Evolutionary conservation across 2,329 filamentous ascomycete species (phyloP).

Genomic region (Phoma sp.): DNA sequence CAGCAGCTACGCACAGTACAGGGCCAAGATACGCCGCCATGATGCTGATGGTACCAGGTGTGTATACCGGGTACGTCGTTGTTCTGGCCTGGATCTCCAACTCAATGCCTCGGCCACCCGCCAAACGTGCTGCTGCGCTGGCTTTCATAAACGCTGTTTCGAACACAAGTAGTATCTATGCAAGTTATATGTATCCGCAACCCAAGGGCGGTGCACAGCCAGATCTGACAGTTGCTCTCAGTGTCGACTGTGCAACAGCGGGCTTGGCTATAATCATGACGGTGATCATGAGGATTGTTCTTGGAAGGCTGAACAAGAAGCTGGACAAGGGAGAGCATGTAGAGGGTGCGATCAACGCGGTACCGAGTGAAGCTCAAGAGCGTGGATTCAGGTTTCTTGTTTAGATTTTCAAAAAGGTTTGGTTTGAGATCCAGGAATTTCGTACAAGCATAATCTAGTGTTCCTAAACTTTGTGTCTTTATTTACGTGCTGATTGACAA

Average conservation of each 20-base stretch:
- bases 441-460: not conserved
- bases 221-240: conserved; percentile 63
- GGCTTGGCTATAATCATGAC: conserved; percentile 70
- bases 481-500: not conserved
- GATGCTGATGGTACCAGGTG: conserved; percentile 71
- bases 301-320: conserved; percentile 71
- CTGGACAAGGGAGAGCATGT: conserved; percentile 68
- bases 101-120: conserved; percentile 75
- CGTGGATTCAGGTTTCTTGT: conserved; percentile 72
- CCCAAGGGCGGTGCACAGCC: conserved; percentile 40
- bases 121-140: conserved; percentile 74
- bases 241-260: conserved; percentile 70
- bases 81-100: conserved; percentile 77
- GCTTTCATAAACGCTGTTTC: conserved; percentile 78
- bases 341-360: conserved; percentile 59
- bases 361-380: conserved; percentile 62
- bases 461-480: too few relatives aligned
- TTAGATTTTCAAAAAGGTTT: conserved; percentile 33
- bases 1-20: conserved; percentile 65
- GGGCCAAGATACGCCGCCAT: conserved; percentile 72
- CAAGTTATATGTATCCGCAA: conserved; percentile 70
- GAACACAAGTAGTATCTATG: conserved; percentile 74
- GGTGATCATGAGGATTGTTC: conserved; percentile 66
- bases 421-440: not conserved
- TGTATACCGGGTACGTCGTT: conserved; percentile 68